Percentiles rank a stretch among this genome's conserved stretches.
phyloP scores from a whole-genome alignment of 805 yeast species.

The Sporopachydermia quercuum region DNA sequence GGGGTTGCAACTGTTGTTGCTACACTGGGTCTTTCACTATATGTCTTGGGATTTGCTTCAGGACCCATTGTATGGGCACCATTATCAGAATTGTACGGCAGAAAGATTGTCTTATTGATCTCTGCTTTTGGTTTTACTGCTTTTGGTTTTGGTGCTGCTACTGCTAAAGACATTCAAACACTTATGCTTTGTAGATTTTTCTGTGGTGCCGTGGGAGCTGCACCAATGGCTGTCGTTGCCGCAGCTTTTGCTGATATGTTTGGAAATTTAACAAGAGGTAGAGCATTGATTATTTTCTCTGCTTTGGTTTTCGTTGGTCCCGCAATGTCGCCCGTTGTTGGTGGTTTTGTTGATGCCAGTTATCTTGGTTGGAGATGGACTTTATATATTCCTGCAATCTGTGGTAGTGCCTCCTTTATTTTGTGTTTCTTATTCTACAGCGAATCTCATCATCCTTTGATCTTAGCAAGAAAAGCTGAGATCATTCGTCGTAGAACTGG shows the following conservation, averaged over 20 bases:
- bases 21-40: slow-evolving; percentile 61
- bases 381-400: slow-evolving; percentile 51
- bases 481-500: slow-evolving; percentile 51
- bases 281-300: slow-evolving; percentile 56
- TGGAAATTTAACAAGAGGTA: slow-evolving; percentile 51
- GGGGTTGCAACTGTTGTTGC: slow-evolving; percentile 56
- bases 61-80: slow-evolving; percentile 93
- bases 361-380: slow-evolving; percentile 79
- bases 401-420: slow-evolving; percentile 30
- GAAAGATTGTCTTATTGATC: slow-evolving; percentile 43
- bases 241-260: slow-evolving; percentile 80
- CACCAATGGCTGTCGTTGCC: slow-evolving; percentile 75
- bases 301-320: slow-evolving; percentile 72
- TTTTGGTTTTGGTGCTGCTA: slow-evolving; percentile 61
- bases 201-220: slow-evolving; percentile 71
- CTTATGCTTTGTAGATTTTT: slow-evolving; percentile 65
- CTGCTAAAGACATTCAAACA: slow-evolving; percentile 68
- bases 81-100: slow-evolving; percentile 51
- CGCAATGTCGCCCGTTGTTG: slow-evolving; percentile 65
- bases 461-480: slow-evolving; percentile 48
- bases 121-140: slow-evolving; percentile 41
- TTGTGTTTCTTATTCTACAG: slow-evolving; percentile 29
- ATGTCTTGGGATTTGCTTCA: slow-evolving; percentile 84
- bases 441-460: slow-evolving; percentile 63
- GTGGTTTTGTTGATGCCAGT: slow-evolving; percentile 43